Conservation (phyloP, 352 stramenopile genomes). For the Phytophthora chlamydospora region DNA sequence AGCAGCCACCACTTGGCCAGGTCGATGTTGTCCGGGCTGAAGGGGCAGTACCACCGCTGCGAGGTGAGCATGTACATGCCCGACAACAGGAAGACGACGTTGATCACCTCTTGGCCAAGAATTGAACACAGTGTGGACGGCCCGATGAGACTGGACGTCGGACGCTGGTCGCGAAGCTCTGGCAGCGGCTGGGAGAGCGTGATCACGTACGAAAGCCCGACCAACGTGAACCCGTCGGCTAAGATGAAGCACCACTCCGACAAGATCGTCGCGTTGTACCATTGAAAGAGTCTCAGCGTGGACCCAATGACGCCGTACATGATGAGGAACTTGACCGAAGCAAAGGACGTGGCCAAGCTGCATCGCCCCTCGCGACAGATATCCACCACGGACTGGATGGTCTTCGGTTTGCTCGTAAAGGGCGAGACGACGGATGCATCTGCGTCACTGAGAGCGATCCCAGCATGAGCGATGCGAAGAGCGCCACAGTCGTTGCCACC, state of each 20-base stretch:
- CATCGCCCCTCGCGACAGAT: conserved; percentile 88
- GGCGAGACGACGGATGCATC: conserved; percentile 80
- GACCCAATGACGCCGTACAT: conserved; percentile 87
- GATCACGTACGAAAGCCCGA: conserved; percentile 76
- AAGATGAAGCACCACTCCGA: conserved; percentile 80
- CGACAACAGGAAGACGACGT: conserved; percentile 52
- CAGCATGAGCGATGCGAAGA: conserved; percentile 77
- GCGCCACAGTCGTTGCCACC: conserved; percentile 85
- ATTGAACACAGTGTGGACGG: conserved; percentile 46
- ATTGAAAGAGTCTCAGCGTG: conserved; percentile 68
- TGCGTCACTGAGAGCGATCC: conserved; percentile 74
- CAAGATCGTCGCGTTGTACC: conserved; percentile 76
- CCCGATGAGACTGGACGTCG: conserved; percentile 64
- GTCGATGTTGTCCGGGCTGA: conserved; percentile 37
- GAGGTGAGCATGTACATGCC: conserved; percentile 29
- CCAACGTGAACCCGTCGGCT: conserved; percentile 64
- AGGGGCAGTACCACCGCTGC: conserved; percentile 40
- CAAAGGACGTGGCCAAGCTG: conserved; percentile 85
- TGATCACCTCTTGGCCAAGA: conserved; percentile 54
- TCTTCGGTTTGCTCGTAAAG: conserved; percentile 86
- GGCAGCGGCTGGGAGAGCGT: conserved; percentile 60
- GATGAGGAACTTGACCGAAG: conserved; percentile 88
- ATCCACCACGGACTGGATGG: conserved; percentile 79
- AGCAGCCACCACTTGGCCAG: conserved; percentile 49
- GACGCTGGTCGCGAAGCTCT: conserved; percentile 27